Percentiles rank a stretch among this genome's conserved stretches.
phyloP scores from a whole-genome alignment of 306 rosid species.

The Sechiopsis laciniata region DNA sequence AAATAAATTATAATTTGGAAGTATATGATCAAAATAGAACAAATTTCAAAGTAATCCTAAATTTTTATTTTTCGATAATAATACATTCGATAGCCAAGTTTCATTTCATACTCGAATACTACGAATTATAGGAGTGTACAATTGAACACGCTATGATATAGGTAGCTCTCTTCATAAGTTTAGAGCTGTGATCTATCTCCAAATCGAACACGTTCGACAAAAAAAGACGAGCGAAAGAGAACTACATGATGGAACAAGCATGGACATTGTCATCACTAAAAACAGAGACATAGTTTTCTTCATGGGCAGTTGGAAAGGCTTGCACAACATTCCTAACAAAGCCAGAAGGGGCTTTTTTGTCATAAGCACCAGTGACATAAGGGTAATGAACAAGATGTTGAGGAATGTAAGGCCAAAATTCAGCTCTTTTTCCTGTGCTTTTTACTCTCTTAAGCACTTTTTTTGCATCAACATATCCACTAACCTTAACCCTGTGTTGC shows the following conservation, averaged over 20 bases:
- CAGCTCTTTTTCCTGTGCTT: constrained; percentile 68
- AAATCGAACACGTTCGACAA: background rate
- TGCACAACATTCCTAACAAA: constrained; percentile 49
- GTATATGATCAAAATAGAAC: too few relatives aligned
- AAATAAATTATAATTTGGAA: too few relatives aligned
- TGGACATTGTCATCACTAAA: constrained; percentile 86
- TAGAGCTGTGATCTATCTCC: background rate
- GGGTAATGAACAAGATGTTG: constrained; percentile 68
- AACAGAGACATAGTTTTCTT: constrained; percentile 47
- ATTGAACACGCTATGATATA: too few relatives aligned
- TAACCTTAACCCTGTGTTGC: constrained; percentile 61
- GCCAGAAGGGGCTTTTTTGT: constrained; percentile 74
- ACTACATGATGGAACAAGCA: constrained; percentile 74
- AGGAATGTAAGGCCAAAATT: constrained; percentile 86
- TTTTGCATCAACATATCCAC: constrained; percentile 71
- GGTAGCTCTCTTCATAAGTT: background rate
- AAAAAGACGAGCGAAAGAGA: background rate
- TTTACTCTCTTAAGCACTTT: constrained; percentile 67
- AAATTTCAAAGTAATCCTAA: too few relatives aligned
- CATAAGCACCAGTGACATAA: constrained; percentile 55
- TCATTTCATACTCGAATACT: too few relatives aligned
- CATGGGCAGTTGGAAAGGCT: constrained; percentile 41
- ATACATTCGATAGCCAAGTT: too few relatives aligned
- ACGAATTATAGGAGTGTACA: too few relatives aligned
- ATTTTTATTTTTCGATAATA: too few relatives aligned